A percentile compares a stretch with the other conserved stretches of the same genome.
Conservation (phyloP, 2,329 filamentous ascomycete species). For the Pyrenophora tritici-repentis region DNA sequence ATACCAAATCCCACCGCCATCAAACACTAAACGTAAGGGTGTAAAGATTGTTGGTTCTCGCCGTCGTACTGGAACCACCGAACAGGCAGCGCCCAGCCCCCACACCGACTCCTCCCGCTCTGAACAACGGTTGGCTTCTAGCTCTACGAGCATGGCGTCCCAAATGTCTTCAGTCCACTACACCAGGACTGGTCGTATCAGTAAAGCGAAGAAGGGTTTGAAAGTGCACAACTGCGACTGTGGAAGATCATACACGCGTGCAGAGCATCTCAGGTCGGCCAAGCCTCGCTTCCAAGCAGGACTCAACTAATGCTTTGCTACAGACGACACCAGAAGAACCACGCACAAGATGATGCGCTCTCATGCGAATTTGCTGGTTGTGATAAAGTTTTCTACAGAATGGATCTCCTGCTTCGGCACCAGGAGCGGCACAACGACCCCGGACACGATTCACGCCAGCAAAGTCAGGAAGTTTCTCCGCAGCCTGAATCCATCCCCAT, state of each 20-base stretch:
- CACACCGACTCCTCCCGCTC: slow-evolving; percentile 36
- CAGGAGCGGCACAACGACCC: slow-evolving; percentile 49
- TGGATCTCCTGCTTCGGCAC: slow-evolving; percentile 53
- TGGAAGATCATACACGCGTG: slow-evolving; percentile 55
- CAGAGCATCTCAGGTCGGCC: slow-evolving; percentile 52
- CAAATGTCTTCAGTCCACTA: slow-evolving; percentile 44
- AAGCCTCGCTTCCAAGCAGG: background rate
- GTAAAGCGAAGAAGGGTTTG: slow-evolving; percentile 54
- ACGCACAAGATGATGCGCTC: slow-evolving; percentile 49
- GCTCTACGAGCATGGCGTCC: slow-evolving; percentile 38
- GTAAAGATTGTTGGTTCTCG: slow-evolving; percentile 32
- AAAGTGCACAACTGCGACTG: slow-evolving; percentile 54
- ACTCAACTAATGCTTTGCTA: slow-evolving; percentile 9
- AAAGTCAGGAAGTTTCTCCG: slow-evolving; percentile 32
- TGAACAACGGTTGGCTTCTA: slow-evolving; percentile 37
- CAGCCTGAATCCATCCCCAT: slow-evolving; percentile 17
- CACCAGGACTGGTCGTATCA: slow-evolving; percentile 54
- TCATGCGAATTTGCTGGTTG: slow-evolving; percentile 50
- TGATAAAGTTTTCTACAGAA: slow-evolving; percentile 51
- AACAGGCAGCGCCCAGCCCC: slow-evolving; percentile 29
- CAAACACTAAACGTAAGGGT: slow-evolving; percentile 31
- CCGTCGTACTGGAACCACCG: slow-evolving; percentile 33
- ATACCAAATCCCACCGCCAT: slow-evolving; percentile 31
- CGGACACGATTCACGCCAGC: slow-evolving; percentile 30
- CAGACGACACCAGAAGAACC: slow-evolving; percentile 55